These are phyloP conservation scores for Penstemon barbatus DNA, from an alignment of 257 asterid species.

Conservation along the genomic window DNA sequence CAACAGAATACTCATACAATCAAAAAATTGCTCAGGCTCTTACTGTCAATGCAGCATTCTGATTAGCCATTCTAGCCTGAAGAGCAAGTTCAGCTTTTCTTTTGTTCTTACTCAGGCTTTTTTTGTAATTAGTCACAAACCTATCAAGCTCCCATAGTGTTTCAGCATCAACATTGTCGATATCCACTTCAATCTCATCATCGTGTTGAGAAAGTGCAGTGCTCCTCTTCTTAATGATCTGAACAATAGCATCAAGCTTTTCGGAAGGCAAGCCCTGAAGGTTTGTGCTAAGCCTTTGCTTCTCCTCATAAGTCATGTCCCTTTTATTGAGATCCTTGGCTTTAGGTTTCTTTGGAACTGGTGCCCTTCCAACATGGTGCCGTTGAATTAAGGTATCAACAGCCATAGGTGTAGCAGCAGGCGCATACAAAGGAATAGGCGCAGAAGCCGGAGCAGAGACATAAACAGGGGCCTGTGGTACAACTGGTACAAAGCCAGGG, in stretches of 20 bases:
- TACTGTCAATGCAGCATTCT: conserved; percentile 45
- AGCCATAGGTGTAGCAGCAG: conserved; percentile 41
- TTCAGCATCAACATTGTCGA: conserved; percentile 87
- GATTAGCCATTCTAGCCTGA: conserved; percentile 56
- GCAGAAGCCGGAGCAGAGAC: conserved; percentile 24
- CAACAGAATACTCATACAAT: background rate
- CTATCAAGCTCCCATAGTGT: conserved; percentile 99
- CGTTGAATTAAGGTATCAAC: conserved; percentile 49
- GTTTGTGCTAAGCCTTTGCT: conserved; percentile 84
- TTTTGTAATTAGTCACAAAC: conserved; percentile 87
- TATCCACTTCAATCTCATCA: conserved; percentile 96
- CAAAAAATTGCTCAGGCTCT: conserved; percentile 24
- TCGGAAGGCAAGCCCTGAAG: conserved; percentile 86
- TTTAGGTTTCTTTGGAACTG: conserved; percentile 88
- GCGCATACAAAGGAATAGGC: conserved; percentile 33
- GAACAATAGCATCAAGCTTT: conserved; percentile 88
- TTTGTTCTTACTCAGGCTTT: conserved; percentile 88
- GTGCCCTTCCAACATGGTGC: conserved; percentile 59
- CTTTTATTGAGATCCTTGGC: conserved; percentile 89
- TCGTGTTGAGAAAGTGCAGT: conserved; percentile 70
- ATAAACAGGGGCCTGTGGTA: conserved; percentile 2
- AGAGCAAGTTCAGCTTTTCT: conserved; percentile 87
- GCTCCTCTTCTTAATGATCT: conserved; percentile 86
- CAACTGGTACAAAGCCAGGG: conserved; percentile 14
- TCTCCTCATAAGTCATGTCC: conserved; percentile 96